Conservation (phyloP, 176 grass and related monocot species). For the Musa beccarii region DNA sequence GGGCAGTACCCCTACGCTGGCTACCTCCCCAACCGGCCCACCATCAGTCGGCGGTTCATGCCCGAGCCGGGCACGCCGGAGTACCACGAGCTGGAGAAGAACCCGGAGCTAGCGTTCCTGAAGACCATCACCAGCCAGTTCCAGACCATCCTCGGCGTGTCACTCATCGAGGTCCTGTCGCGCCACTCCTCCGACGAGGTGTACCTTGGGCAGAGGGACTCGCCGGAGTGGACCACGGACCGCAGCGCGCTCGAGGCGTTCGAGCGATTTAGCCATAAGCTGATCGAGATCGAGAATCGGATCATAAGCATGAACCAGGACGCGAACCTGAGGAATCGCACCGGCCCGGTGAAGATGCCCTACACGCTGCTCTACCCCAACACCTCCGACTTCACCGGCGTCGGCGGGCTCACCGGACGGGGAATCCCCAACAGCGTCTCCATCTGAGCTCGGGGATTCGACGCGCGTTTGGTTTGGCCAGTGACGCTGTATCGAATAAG, state of each 20-base stretch:
- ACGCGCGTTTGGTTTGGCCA: too few relatives aligned
- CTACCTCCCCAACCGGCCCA: slow-evolving; percentile 15
- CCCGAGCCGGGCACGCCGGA: neutral
- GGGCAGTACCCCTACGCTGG: slow-evolving; percentile 11
- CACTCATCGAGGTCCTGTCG: slow-evolving; percentile 7
- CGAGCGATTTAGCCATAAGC: neutral
- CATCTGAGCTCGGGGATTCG: neutral
- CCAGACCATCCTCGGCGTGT: slow-evolving; percentile 4
- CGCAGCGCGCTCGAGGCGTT: neutral
- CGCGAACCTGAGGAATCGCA: neutral
- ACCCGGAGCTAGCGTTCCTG: slow-evolving; percentile 3
- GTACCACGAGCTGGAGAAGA: slow-evolving; percentile 9
- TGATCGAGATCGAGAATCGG: neutral
- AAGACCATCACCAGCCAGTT: neutral
- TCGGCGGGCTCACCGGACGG: neutral
- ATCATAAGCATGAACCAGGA: neutral
- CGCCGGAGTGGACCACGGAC: slow-evolving; percentile 8
- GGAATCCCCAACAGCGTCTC: slow-evolving; percentile 18
- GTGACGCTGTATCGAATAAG: too few relatives aligned
- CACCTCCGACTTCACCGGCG: neutral
- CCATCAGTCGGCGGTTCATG: slow-evolving; percentile 15
- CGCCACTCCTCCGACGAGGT: slow-evolving; percentile 11
- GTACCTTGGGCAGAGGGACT: slow-evolving; percentile 3
- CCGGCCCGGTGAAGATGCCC: neutral
- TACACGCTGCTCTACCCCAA: slow-evolving; percentile 4